Conservation (phyloP, 202 grass and related monocot genomes). For the Schoenoplectus triqueter region DNA sequence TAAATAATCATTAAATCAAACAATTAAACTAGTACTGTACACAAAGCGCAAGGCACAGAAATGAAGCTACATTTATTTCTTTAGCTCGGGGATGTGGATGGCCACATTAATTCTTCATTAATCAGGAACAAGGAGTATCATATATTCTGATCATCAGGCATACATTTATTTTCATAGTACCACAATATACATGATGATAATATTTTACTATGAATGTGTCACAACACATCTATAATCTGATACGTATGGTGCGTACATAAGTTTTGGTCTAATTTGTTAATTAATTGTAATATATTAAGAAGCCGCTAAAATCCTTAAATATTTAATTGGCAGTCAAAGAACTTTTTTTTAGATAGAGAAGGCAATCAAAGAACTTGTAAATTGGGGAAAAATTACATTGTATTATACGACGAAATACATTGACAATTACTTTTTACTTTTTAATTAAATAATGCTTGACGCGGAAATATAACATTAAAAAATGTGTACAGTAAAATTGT, state of each 20-base stretch:
- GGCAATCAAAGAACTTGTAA: neutral
- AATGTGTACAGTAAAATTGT: too few relatives aligned
- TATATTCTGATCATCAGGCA: neutral
- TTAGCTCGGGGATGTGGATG: neutral
- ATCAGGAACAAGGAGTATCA: neutral
- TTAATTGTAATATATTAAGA: neutral
- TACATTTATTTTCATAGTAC: neutral
- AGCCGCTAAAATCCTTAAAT: too few relatives aligned
- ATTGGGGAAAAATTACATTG: neutral
- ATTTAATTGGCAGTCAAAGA: neutral
- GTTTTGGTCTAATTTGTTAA: neutral
- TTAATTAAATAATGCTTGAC: too few relatives aligned
- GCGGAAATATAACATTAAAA: too few relatives aligned
- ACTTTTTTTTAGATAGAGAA: neutral
- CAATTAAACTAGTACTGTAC: neutral
- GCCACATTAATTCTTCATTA: neutral
- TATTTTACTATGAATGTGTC: neutral
- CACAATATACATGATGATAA: neutral
- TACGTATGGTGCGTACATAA: neutral
- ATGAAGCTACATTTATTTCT: constrained; percentile 23
- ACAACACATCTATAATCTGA: neutral
- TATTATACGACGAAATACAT: too few relatives aligned
- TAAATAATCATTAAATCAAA: constrained; percentile 30
- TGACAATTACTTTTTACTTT: too few relatives aligned
- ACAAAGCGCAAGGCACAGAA: neutral